These are phyloP conservation scores for Cyclanthera cordifolia DNA, from an alignment of 306 rosid genomes.

Conservation along the genomic window DNA sequence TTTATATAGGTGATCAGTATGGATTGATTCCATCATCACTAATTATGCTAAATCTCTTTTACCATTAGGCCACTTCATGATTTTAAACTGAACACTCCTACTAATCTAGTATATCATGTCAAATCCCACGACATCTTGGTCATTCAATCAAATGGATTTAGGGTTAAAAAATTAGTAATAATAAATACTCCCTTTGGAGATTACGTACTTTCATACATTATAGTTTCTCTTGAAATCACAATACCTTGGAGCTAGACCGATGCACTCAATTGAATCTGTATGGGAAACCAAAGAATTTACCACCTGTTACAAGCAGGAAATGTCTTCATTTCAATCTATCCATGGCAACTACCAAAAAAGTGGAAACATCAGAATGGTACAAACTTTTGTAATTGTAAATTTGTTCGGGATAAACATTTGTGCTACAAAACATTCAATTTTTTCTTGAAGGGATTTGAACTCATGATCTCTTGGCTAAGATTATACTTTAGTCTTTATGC, in stretches of 20 bases:
- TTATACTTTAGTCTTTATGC: too few species aligned
- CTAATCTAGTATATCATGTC: not conserved
- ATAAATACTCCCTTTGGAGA: too few species aligned
- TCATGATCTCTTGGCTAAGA: too few species aligned
- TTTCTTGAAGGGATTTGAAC: too few species aligned
- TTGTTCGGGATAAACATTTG: not conserved
- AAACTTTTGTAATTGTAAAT: not conserved
- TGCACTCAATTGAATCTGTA: slow-evolving; percentile 68
- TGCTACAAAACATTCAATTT: too few species aligned
- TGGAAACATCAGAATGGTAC: not conserved
- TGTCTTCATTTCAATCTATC: not conserved
- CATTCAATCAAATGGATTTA: not conserved
- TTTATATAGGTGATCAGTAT: too few species aligned
- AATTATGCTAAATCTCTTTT: too few species aligned
- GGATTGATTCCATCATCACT: too few species aligned
- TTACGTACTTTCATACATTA: not conserved
- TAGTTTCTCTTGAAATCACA: not conserved
- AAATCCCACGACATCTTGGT: not conserved
- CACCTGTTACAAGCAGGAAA: slow-evolving; percentile 41
- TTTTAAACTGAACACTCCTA: not conserved
- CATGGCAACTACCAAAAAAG: not conserved
- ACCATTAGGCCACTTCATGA: too few species aligned
- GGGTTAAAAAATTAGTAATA: too few species aligned
- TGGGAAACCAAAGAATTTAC: slow-evolving; percentile 50
- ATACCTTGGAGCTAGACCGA: slow-evolving; percentile 62